Evolutionary conservation across 495 filamentous ascomycete genomes (phyloP).

Genomic region (Aspergillus panamensis): DNA sequence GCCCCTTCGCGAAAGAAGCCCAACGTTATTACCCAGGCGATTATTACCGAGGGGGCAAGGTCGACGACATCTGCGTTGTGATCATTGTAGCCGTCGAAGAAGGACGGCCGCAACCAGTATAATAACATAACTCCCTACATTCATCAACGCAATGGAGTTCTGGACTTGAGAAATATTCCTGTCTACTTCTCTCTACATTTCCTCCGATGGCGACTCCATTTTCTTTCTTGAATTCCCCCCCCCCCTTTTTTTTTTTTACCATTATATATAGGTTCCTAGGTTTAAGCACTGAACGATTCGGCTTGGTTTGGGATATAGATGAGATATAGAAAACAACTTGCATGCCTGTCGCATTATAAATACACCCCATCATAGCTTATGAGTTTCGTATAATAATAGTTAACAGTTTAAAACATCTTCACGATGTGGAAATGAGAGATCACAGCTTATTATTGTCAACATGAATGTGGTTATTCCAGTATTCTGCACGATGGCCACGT

Average conservation of each 20-base stretch:
- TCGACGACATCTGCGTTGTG: slow-evolving; percentile 85
- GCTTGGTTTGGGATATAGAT: no score
- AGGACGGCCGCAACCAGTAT: not conserved
- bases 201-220: not conserved
- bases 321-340: no score
- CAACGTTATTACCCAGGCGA: slow-evolving; percentile 81
- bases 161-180: not conserved
- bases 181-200: not conserved
- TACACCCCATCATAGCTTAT: no score
- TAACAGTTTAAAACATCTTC: no score
- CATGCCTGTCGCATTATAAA: no score
- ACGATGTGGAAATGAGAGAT: no score
- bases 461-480: no score
- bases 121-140: not conserved
- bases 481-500: no score
- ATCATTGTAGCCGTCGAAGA: slow-evolving; percentile 64
- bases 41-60: slow-evolving; percentile 79
- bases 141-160: not conserved
- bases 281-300: no score
- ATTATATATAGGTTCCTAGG: no score
- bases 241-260: not conserved
- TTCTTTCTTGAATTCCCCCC: slow-evolving; percentile 4
- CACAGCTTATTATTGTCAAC: no score
- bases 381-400: no score
- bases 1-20: slow-evolving; percentile 92